A percentile compares a stretch with the other conserved stretches of the same genome.
phyloP scores from a whole-genome alignment of 352 stramenopile species.

The Globisporangium orthogonon region DNA sequence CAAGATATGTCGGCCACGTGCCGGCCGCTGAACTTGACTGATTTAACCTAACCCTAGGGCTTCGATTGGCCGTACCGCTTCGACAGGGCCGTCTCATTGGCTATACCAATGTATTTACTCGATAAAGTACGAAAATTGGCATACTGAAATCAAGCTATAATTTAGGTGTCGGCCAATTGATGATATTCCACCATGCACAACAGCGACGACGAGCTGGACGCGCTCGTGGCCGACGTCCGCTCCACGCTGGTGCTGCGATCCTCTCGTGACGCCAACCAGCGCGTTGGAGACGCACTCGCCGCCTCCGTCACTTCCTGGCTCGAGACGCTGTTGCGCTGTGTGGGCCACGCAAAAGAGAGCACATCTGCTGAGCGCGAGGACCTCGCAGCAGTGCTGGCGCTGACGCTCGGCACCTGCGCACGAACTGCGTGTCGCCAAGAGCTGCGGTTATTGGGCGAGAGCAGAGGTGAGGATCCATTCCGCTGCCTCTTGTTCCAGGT shows the following conservation, averaged over 20 bases:
- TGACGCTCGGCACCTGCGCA: slow-evolving; percentile 3
- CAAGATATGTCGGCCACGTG: no score
- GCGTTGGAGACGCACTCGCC: not conserved
- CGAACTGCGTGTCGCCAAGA: not conserved
- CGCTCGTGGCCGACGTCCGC: slow-evolving; percentile 1
- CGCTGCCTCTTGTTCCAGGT: not conserved
- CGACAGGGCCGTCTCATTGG: no score
- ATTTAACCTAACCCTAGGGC: no score
- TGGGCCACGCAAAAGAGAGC: not conserved
- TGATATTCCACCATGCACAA: no score
- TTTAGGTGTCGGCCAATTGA: no score
- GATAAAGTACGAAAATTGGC: no score
- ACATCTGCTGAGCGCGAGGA: slow-evolving; percentile 1
- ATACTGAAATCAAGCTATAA: no score
- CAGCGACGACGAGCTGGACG: not conserved
- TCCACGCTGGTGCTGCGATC: not conserved
- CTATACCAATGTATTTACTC: no score
- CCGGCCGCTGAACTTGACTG: no score
- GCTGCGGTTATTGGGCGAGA: not conserved
- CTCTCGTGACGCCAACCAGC: not conserved
- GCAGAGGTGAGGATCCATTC: not conserved
- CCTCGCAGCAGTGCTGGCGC: slow-evolving; percentile 2
- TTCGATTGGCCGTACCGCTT: no score
- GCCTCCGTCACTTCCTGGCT: not conserved
- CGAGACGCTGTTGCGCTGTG: not conserved